Evolutionary conservation across 805 yeast genomes (phyloP), one percentile per base, ranked within the genome.

Genomic region (Jamesozyma jinghongensis): DNA sequence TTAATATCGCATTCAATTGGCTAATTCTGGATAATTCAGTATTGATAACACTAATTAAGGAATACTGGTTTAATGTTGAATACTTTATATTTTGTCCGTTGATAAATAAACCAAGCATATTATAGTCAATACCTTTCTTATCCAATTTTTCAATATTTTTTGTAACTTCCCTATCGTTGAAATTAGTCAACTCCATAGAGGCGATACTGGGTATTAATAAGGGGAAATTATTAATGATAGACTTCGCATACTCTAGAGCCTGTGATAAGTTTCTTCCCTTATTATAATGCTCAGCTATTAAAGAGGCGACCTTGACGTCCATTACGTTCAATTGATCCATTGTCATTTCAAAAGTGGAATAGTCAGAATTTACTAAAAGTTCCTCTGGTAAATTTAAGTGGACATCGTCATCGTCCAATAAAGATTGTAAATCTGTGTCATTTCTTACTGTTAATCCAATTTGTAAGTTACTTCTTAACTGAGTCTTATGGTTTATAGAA

Each of bases 251-350:
- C 0, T 45, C 32, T 2, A 65, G 40, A 2, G 63, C 47, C 3
- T 72, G 38, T 2, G 71, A 68, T 16, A 69, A 51, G 5, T 57
- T 44, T 13, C 51, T 44, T 2, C 66, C 44, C 1, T 49, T 32
- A 2, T 56, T 47, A 3, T 68, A 62, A 30, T 70, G 68, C 0
- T 66, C 17, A 1, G 66, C 66, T n/a, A 74, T 62, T 1, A 79
- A 57, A 1, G 78, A 67, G 0, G 81, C 74, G 1, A 95, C 94
- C 58, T 87, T 85, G 16, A 86, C 51, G 46, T 75, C 81, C 2
- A 88, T 43, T 1, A 51, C 41, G 3, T 55, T 41, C 3, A 72
- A 47, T 4, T 53, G 52, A 6, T 58, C 50, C 14, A 41, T 45
- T 6, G 44, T 38, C 3, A 50, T 48, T 28, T 46, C 34, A 33